A percentile compares a stretch with the other conserved stretches of the same genome.
Conservation (phyloP, 2,329 filamentous ascomycete genomes). For the Pezicula carpinea region DNA sequence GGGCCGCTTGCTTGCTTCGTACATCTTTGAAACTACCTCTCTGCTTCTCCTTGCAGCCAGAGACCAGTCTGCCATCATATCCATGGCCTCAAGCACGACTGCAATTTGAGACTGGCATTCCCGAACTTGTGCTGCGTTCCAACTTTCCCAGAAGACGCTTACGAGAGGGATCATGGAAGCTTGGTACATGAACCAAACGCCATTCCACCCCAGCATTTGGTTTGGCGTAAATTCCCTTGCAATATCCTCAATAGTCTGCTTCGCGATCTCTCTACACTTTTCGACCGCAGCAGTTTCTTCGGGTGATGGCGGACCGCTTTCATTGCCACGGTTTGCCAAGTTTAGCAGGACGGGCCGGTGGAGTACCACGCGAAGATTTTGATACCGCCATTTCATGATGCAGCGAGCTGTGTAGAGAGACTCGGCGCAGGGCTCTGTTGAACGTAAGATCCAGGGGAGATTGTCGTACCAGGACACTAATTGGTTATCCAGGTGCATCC, state of each 20-base stretch:
- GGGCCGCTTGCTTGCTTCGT: constrained; percentile 44
- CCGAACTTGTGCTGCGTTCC: constrained; percentile 24
- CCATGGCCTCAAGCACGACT: constrained; percentile 54
- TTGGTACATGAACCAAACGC: constrained; percentile 78
- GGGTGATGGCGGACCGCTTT: constrained; percentile 31
- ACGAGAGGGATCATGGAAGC: constrained; percentile 75
- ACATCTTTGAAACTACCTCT: constrained; percentile 60
- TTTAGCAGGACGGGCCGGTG: constrained; percentile 69
- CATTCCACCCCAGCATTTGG: constrained; percentile 77
- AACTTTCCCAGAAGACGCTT: constrained; percentile 63
- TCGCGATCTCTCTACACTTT: constrained; percentile 64
- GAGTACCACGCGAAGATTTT: constrained; percentile 72
- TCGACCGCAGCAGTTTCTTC: constrained; percentile 66
- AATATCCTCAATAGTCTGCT: constrained; percentile 69
- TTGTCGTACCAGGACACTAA: constrained; percentile 69
- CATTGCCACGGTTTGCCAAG: constrained; percentile 39
- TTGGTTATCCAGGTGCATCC: constrained; percentile 61
- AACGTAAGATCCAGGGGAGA: constrained; percentile 61
- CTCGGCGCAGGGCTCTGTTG: constrained; percentile 64
- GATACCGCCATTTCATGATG: constrained; percentile 79
- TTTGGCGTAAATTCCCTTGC: constrained; percentile 65
- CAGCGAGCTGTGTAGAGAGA: constrained; percentile 65
- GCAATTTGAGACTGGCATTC: constrained; percentile 54
- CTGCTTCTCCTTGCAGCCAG: constrained; percentile 57
- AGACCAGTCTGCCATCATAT: constrained; percentile 61